Conservation (phyloP, 352 stramenopile genomes). For the Pythium aphanidermatum region DNA sequence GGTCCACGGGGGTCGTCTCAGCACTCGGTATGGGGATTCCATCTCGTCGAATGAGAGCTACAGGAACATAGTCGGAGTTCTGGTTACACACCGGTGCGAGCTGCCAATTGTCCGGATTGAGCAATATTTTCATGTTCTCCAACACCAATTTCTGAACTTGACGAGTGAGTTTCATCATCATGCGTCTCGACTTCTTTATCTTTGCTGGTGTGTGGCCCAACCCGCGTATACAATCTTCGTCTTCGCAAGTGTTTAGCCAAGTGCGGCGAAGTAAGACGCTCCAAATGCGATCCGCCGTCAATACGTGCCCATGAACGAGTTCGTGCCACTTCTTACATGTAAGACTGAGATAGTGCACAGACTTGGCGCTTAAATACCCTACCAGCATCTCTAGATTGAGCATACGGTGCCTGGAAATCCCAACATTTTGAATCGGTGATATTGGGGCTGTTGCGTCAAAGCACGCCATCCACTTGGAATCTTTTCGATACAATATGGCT, state of each 20-base stretch:
- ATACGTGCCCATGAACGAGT: constrained; percentile 31
- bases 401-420: neutral
- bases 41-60: too few species aligned
- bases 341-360: constrained; percentile 41
- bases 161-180: constrained; percentile 45
- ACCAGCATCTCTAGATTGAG: constrained; percentile 39
- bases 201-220: constrained; percentile 36
- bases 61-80: constrained; percentile 10
- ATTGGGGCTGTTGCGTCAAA: constrained; percentile 10
- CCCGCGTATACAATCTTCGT: constrained; percentile 30
- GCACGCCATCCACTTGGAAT: constrained; percentile 3
- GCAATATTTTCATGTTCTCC: constrained; percentile 49
- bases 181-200: constrained; percentile 32
- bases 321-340: constrained; percentile 39
- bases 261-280: constrained; percentile 34
- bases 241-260: constrained; percentile 27
- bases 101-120: constrained; percentile 45
- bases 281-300: constrained; percentile 37
- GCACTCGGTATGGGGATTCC: too few species aligned
- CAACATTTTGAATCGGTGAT: neutral
- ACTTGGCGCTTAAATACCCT: constrained; percentile 35
- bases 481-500: constrained; percentile 11
- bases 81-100: constrained; percentile 25
- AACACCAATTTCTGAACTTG: constrained; percentile 35
- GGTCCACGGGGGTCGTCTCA: too few species aligned